phyloP scores from a whole-genome alignment of 257 asterid species.

The Gynochthodes officinalis region DNA sequence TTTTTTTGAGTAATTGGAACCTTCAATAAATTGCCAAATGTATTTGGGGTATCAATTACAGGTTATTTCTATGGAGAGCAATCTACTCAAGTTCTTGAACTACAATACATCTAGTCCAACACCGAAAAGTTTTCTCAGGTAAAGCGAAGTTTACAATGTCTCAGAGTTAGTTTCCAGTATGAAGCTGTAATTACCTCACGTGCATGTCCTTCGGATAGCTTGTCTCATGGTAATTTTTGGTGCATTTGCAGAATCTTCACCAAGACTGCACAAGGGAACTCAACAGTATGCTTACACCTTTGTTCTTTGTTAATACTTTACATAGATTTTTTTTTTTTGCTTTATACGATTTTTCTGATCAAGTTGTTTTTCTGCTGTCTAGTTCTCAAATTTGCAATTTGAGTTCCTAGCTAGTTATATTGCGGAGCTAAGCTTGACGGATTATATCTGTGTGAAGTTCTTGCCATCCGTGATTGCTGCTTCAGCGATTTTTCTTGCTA shows the following conservation, averaged over 20 bases:
- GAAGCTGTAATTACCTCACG: background rate
- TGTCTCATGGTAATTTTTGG: slow-evolving; percentile 1
- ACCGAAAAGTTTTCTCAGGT: slow-evolving; percentile 77
- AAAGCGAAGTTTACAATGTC: background rate
- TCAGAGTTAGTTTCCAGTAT: background rate
- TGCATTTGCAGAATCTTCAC: slow-evolving; percentile 58
- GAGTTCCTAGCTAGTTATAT: slow-evolving; percentile 64
- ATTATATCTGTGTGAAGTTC: slow-evolving; percentile 58
- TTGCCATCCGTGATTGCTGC: slow-evolving; percentile 85
- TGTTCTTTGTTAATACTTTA: background rate
- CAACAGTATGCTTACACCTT: slow-evolving; percentile 37
- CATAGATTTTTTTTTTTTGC: background rate
- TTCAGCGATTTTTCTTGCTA: slow-evolving; percentile 73
- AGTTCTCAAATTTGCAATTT: slow-evolving; percentile 47
- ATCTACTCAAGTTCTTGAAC: slow-evolving; percentile 54
- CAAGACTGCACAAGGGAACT: slow-evolving; percentile 53
- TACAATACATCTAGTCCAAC: slow-evolving; percentile 74
- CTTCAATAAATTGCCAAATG: background rate
- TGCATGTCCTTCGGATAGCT: background rate
- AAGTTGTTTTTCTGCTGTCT: slow-evolving; percentile 22
- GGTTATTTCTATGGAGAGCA: slow-evolving; percentile 69
- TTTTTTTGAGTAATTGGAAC: background rate
- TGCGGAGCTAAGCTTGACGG: slow-evolving; percentile 75
- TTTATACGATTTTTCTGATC: background rate
- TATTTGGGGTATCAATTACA: slow-evolving; percentile 20